These are phyloP conservation scores for Leishmania aethiopica DNA, from an alignment of 208 protist species.

Conservation along the genomic window DNA sequence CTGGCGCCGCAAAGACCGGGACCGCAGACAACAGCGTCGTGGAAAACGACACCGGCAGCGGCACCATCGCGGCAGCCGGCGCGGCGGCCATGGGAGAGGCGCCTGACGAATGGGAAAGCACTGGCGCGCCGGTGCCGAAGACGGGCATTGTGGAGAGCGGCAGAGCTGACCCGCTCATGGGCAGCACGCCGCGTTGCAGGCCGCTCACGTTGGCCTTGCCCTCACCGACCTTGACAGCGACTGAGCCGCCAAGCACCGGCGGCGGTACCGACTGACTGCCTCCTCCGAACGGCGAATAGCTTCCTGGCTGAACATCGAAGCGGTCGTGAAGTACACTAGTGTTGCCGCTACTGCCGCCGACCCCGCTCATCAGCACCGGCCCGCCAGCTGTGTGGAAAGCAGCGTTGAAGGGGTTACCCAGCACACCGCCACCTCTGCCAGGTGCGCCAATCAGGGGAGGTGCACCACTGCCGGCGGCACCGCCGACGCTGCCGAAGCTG, in stretches of 20 bases:
- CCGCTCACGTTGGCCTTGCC: background rate
- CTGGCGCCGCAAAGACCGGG: background rate
- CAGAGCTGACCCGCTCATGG: background rate
- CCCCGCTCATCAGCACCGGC: background rate
- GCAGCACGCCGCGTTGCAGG: background rate
- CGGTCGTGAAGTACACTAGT: background rate
- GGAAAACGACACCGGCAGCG: background rate
- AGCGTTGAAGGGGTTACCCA: conserved; percentile 4
- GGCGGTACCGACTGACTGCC: background rate
- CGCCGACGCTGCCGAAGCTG: conserved; percentile 1
- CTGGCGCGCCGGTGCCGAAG: background rate
- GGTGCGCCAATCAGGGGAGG: background rate
- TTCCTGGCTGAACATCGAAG: background rate
- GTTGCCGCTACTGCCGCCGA: background rate
- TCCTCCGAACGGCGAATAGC: background rate
- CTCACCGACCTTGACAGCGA: background rate
- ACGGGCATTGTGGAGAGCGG: background rate
- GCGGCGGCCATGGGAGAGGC: background rate
- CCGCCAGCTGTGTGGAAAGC: background rate
- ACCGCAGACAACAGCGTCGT: background rate
- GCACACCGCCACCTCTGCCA: conserved; percentile 12
- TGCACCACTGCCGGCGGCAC: conserved; percentile 1
- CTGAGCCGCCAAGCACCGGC: conserved; percentile 2
- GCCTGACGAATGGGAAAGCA: background rate
- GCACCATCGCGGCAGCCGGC: background rate